Conservation (phyloP, 371 early-diverging fungal species). For the Entomophthora muscae region DNA sequence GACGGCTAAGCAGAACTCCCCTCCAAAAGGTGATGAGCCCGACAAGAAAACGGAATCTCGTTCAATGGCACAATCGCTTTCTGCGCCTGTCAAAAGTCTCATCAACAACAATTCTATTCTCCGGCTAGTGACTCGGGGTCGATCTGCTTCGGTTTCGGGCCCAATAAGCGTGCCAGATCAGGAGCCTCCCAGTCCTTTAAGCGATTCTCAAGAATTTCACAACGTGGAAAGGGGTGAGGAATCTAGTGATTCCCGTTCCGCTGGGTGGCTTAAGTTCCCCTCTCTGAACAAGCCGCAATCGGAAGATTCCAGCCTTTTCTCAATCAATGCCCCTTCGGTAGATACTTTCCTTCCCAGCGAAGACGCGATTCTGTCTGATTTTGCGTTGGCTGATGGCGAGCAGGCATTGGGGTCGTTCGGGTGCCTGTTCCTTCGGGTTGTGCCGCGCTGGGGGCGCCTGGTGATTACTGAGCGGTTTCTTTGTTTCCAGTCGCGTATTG, state of each 20-base stretch:
- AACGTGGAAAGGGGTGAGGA: neutral
- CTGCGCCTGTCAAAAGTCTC: constrained; percentile 1
- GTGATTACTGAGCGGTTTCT: constrained; percentile 1
- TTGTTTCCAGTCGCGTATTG: constrained; percentile 6
- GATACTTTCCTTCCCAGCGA: constrained; percentile 7
- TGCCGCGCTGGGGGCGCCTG: constrained; percentile 9
- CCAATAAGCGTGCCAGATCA: too few relatives aligned
- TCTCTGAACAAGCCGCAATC: neutral
- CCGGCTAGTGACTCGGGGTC: neutral
- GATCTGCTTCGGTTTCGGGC: neutral
- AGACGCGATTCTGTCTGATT: neutral
- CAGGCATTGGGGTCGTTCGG: neutral
- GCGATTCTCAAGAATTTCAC: neutral
- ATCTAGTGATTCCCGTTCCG: neutral
- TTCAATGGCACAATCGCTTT: neutral
- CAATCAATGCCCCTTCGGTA: neutral
- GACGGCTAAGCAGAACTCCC: neutral
- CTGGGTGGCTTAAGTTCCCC: neutral
- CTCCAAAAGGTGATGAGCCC: neutral
- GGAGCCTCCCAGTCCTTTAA: too few relatives aligned
- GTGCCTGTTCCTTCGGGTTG: constrained; percentile 5
- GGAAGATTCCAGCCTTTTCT: neutral
- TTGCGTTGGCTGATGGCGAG: constrained; percentile 4
- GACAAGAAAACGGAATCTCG: neutral
- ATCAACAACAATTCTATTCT: neutral